Percentiles rank a stretch among this genome's conserved stretches.
phyloP scores from a whole-genome alignment of 352 stramenopile genomes.

The Pilasporangium apinafurcum region DNA sequence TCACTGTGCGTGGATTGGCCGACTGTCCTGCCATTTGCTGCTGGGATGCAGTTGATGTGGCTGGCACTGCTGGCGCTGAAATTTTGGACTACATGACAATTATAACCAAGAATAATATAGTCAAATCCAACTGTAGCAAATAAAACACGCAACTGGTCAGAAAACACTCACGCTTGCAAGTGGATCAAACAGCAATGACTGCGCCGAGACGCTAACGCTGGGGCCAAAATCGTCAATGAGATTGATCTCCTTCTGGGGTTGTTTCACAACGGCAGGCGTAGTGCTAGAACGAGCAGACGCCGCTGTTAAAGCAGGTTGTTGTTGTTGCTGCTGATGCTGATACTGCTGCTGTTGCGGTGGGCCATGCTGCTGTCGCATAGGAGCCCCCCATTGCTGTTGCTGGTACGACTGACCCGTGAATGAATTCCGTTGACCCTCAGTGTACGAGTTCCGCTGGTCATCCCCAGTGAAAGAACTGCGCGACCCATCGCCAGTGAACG shows the following conservation, averaged over 20 bases:
- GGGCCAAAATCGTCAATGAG: conserved; percentile 69
- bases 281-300: background rate
- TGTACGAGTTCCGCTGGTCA: background rate
- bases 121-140: background rate
- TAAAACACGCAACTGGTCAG: background rate
- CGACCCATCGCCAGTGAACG: conserved; percentile 11
- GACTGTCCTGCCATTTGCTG: conserved; percentile 14
- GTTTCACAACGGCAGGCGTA: background rate
- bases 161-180: conserved; percentile 39
- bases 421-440: background rate
- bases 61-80: conserved; percentile 4
- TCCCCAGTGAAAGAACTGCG: conserved; percentile 10
- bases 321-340: conserved; percentile 12
- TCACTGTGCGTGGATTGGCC: conserved; percentile 12
- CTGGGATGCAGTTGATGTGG: conserved; percentile 2
- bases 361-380: too few species aligned
- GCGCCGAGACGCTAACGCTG: conserved; percentile 49
- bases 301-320: too few species aligned
- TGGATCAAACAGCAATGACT: conserved; percentile 71
- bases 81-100: conserved; percentile 15
- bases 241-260: conserved; percentile 59
- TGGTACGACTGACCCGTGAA: too few species aligned
- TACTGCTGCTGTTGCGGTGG: conserved; percentile 9
- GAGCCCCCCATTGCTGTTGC: conserved; percentile 2
- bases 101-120: background rate